Base-by-base conservation (phyloP, 2,329 filamentous ascomycete genomes). In the Aquanectria penicillioides region DNA sequence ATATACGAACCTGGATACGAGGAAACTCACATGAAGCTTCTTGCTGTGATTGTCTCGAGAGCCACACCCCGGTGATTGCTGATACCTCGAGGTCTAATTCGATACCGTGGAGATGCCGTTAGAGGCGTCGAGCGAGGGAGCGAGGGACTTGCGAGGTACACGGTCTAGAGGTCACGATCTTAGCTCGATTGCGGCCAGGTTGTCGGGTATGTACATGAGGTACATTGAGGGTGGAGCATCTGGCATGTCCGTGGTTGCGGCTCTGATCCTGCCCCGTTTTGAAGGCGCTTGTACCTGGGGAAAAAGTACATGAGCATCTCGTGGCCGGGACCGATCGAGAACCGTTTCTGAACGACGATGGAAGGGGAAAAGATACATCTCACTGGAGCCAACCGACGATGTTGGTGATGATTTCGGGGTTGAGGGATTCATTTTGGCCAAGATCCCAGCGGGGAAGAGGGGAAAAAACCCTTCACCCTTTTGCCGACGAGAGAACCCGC, bases 81-180 rank as follows among this genome's bases (percentile, higher is more conserved):
- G 20, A 15, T 20, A 31, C 20, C 43, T 23, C 13, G 13, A 20
- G 37, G 20, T 40, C 26, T 47, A 47, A 36, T 26, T 46, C 44
- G 37, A 57, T 41, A 49, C 18, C 33, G 50, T 44, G 50, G 41
- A 38, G 29, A 29, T 53, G 40, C 34, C 40, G 41, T 46, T 38
- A n/a, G 62, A 58, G 50, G 62, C 62, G 57, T 61, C 38, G 50
- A 62, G 51, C 44, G 54, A 69, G 66, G 26, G 18, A 33, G n/a
- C n/a, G n/a, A n/a, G 55, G 59, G 68, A 70, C 67, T 69, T 69
- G 20, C 47, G 38, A 70, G 68, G 68, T 70, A 70, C 68, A 68
- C 66, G 37, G 56, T 40, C 47, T 60, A 29, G 62, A 70, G 53
- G 68, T 70, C 66, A 70, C 68, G 66, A 70, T 69, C 66, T 70